Evolutionary conservation across 768 basidiomycete species (phyloP).

Genomic region (Lentinus brumalis): DNA sequence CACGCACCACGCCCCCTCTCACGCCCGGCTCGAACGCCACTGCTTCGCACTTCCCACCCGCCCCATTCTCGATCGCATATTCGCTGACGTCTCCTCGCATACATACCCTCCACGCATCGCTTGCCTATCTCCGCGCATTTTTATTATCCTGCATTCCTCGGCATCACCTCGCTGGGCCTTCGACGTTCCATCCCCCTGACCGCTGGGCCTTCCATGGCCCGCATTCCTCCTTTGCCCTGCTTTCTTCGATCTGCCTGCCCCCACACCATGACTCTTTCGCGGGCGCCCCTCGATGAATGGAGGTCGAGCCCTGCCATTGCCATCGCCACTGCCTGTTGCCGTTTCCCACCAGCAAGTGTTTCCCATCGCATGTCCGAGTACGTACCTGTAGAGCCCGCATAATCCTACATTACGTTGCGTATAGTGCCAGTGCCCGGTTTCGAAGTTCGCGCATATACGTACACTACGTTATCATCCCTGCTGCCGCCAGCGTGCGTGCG

Average conservation of each 20-base stretch:
- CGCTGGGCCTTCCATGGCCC: background rate
- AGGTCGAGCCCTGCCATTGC: background rate
- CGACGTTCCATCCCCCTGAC: background rate
- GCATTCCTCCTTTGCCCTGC: background rate
- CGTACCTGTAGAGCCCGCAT: constrained; percentile 11
- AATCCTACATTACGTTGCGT: constrained; percentile 16
- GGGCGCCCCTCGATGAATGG: background rate
- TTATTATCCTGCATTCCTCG: constrained; percentile 12
- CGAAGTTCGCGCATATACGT: background rate
- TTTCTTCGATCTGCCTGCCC: background rate
- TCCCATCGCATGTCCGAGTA: background rate
- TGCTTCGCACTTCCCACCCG: constrained; percentile 3
- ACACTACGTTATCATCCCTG: constrained; percentile 13
- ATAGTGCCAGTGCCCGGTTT: background rate
- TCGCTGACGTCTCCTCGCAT: constrained; percentile 18
- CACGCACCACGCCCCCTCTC: background rate
- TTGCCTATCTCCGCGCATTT: constrained; percentile 18
- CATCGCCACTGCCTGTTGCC: background rate
- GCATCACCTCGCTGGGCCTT: background rate
- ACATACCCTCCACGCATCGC: constrained; percentile 18
- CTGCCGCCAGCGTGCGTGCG: background rate
- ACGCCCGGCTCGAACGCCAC: constrained; percentile 2
- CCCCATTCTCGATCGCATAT: constrained; percentile 7
- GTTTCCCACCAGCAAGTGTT: background rate
- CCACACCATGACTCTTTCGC: background rate